phyloP scores from a whole-genome alignment of 192 early-diverging fungal species.

The Rhizoclosmatium globosum region DNA sequence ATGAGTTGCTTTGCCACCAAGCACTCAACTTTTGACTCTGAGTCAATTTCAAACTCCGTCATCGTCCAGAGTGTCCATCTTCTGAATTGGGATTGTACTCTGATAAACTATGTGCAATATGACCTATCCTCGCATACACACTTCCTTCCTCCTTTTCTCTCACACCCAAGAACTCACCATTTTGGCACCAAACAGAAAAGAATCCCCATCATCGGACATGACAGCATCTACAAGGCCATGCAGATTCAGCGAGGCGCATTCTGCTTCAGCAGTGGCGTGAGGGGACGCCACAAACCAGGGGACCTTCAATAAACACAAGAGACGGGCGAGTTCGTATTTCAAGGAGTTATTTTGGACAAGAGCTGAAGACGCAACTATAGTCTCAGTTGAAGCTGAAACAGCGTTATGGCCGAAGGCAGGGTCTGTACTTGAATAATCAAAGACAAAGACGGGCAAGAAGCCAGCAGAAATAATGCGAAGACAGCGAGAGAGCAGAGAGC shows the following conservation, averaged over 20 bases:
- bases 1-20: no score
- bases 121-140: no score
- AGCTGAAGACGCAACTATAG: no score
- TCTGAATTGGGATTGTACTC: no score
- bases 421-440: not conserved
- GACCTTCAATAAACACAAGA: not conserved
- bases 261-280: conserved; percentile 40
- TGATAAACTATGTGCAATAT: no score
- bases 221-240: conserved; percentile 39
- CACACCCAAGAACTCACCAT: conserved; percentile 2
- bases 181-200: conserved; percentile 46
- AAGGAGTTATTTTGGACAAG: not conserved
- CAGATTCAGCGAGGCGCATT: conserved; percentile 39
- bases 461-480: not conserved
- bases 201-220: conserved; percentile 45
- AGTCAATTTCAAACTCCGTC: no score
- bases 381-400: no score
- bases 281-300: not conserved
- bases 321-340: not conserved
- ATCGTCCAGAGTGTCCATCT: no score
- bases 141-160: no score
- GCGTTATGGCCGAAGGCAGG: not conserved
- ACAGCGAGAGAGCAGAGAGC: not conserved
- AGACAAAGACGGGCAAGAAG: not conserved
- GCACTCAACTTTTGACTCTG: no score